Base-by-base conservation (phyloP, 352 stramenopile genomes). In the Ophiocytium majus region DNA sequence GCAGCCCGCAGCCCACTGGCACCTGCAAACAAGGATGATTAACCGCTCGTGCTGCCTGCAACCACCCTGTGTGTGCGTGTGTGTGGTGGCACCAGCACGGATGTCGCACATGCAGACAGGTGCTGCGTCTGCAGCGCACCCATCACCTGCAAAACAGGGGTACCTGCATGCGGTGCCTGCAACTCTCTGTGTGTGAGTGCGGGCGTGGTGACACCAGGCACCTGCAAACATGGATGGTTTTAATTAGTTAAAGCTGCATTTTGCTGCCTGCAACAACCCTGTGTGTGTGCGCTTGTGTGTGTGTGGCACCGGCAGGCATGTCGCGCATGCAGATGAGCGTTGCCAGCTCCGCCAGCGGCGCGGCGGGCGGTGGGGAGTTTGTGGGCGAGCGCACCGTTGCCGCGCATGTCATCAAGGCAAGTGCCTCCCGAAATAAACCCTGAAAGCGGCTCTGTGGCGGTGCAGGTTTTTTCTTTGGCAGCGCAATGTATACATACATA, bases 351-450 rank as follows among this genome's bases (percentile, higher is more conserved):
- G 64, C 64, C 5, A 37, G 34, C 64, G 14, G 5, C 33, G 66
- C 17, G n/a, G 31, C 1, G 0, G 66, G 80, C 32, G 79, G 79
- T 28, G 37, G 37, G 50, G 83, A 87, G 64, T 87, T 87, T 50
- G 74, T 87, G 9, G 83, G 79, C 1, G 83, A 87, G 37, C 80
- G 83, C n/a, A 87, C 83, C 33, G 83, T 71, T 37, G 83, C 83
- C 28, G 79, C 83, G 66, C 83, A 87, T 28, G 83, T 87, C 17
- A 14, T 87, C 33, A 81, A 86, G 76, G 82, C 14, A 14, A 57
- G 23, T 71, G 57, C 57, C 23, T 71, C 57, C 57, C 19, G 23
- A 71, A 23, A 71, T 28, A 23, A 71, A 71, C 28, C 28, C 28
- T 23, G 23, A 28, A 23, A 71, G 19, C 23, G 23, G 57, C 28